phyloP scores from a whole-genome alignment of 2,329 filamentous ascomycete species.

The Colletotrichum chrysophilum region DNA sequence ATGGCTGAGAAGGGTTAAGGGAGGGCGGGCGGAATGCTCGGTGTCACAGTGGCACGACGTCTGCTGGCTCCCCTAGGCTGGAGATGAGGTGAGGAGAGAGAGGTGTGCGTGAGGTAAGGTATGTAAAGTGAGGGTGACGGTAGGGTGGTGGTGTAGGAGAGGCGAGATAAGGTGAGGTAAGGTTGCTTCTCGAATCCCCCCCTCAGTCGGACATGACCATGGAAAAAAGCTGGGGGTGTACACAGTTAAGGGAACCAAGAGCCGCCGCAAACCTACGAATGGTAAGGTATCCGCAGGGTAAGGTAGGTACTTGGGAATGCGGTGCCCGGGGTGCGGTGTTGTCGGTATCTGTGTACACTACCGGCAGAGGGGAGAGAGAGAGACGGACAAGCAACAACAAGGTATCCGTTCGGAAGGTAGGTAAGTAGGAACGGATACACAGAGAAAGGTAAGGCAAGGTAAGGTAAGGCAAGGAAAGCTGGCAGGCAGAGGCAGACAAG shows the following conservation, averaged over 20 bases:
- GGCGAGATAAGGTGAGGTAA: not conserved
- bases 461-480: not conserved
- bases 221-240: not conserved
- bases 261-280: not conserved
- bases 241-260: not conserved
- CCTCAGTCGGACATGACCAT: slow-evolving; percentile 1
- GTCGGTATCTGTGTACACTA: not conserved
- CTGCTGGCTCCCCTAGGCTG: not conserved
- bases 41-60: slow-evolving; percentile 20
- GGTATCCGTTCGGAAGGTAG: not conserved
- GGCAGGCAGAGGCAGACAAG: not conserved
- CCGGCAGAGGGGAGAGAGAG: not conserved
- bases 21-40: slow-evolving; percentile 18
- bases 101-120: not conserved
- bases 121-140: not conserved
- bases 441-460: not conserved
- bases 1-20: slow-evolving; percentile 2
- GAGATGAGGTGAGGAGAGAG: not conserved
- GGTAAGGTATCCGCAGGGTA: not conserved
- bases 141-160: not conserved
- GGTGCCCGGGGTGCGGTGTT: not conserved
- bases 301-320: not conserved
- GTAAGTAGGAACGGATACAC: not conserved
- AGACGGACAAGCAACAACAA: not conserved
- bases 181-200: not conserved